Conservation (phyloP, 352 stramenopile species). For the Achlya hypogyna region DNA sequence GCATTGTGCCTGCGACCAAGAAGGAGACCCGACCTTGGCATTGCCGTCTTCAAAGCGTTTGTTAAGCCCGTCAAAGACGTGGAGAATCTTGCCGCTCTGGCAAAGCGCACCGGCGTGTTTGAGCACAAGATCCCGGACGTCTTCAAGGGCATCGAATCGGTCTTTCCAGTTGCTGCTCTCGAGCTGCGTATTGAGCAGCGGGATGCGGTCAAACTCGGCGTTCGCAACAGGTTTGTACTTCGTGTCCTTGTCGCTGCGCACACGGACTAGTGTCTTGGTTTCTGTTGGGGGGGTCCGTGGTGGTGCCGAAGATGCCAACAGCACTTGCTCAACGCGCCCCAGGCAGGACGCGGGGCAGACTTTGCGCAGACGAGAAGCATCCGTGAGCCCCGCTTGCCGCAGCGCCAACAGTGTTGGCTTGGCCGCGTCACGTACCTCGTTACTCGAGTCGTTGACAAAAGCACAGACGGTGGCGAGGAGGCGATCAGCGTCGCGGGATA, state of each 20-base stretch:
- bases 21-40: conserved; percentile 27
- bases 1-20: background rate
- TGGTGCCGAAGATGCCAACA: conserved; percentile 22
- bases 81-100: conserved; percentile 39
- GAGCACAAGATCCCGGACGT: conserved; percentile 32
- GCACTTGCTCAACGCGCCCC: conserved; percentile 40
- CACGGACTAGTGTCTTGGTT: background rate
- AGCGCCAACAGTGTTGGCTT: conserved; percentile 58
- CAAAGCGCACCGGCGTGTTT: conserved; percentile 22
- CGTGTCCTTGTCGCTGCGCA: background rate
- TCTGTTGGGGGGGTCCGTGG: conserved; percentile 17
- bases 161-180: conserved; percentile 76
- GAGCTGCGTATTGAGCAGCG: conserved; percentile 36
- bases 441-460: conserved; percentile 63
- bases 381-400: conserved; percentile 29
- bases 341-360: conserved; percentile 35
- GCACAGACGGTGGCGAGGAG: conserved; percentile 34
- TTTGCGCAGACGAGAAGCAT: conserved; percentile 42
- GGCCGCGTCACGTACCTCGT: conserved; percentile 56
- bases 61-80: conserved; percentile 56
- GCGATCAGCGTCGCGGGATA: background rate
- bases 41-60: conserved; percentile 73
- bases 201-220: conserved; percentile 35
- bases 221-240: background rate
- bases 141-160: conserved; percentile 48